These are phyloP conservation scores for Melampsora larici-populina DNA, from an alignment of 1,284 basidiomycete species.

Conservation along the genomic window DNA sequence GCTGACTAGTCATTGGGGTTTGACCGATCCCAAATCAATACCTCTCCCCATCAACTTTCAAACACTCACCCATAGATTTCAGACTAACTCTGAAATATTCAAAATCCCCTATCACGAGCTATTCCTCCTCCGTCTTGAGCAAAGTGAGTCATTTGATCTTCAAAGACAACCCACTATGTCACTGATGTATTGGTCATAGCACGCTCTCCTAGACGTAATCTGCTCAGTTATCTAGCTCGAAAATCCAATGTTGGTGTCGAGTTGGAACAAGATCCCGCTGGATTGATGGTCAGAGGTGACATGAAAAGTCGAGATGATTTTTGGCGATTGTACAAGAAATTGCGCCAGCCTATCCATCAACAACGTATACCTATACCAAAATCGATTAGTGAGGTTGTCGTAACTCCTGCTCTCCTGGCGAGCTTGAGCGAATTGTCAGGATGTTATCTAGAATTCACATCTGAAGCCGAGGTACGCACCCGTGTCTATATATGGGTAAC, in stretches of 20 bases:
- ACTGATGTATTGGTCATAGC: neutral
- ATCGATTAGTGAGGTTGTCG: neutral
- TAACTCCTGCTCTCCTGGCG: neutral
- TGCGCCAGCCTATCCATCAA: neutral
- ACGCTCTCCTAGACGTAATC: neutral
- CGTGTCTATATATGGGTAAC: too few relatives aligned
- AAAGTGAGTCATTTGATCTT: neutral
- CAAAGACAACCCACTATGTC: neutral
- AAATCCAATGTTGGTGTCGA: neutral
- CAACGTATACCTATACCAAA: neutral
- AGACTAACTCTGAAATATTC: neutral
- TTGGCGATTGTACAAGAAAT: neutral
- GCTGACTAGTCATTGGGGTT: neutral
- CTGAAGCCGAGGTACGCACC: neutral
- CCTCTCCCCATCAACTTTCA: neutral
- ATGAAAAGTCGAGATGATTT: conserved; percentile 8
- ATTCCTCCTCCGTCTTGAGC: conserved; percentile 6
- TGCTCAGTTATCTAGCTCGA: neutral
- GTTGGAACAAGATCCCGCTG: neutral
- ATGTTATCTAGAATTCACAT: neutral
- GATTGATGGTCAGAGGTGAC: neutral
- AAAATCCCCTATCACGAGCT: conserved; percentile 5
- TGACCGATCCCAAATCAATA: neutral
- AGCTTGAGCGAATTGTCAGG: conserved; percentile 1
- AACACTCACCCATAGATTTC: neutral